Conservation (phyloP, 495 filamentous ascomycete genomes). For the Extremus antarcticus region DNA sequence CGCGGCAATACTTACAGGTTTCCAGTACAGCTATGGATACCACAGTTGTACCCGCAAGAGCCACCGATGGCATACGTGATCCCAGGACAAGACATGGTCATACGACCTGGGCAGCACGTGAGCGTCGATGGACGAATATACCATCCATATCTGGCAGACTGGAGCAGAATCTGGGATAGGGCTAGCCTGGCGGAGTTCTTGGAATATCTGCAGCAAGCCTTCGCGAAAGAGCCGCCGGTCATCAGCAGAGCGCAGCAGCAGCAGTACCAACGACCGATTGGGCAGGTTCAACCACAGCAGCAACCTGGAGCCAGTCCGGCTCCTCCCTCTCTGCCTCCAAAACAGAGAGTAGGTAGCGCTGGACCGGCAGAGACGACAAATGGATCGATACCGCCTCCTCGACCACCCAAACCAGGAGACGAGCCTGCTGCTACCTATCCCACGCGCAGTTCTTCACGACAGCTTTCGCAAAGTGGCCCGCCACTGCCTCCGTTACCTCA, state of each 20-base stretch:
- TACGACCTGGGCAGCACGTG: constrained; percentile 87
- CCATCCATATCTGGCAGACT: constrained; percentile 87
- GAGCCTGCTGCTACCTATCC: neutral
- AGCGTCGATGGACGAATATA: constrained; percentile 90
- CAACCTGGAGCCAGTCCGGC: constrained; percentile 24
- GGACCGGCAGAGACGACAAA: constrained; percentile 1
- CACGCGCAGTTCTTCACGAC: constrained; percentile 3
- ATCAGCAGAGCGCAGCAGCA: constrained; percentile 54
- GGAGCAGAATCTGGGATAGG: constrained; percentile 84
- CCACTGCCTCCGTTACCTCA: constrained; percentile 20
- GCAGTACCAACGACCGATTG: constrained; percentile 18
- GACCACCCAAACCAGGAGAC: constrained; percentile 30
- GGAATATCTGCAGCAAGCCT: constrained; percentile 72
- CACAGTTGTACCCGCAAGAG: constrained; percentile 78
- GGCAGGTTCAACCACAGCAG: constrained; percentile 29
- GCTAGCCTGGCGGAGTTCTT: constrained; percentile 73
- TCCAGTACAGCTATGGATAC: constrained; percentile 90
- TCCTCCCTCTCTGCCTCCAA: constrained; percentile 33
- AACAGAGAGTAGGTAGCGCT: constrained; percentile 18
- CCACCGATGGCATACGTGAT: constrained; percentile 79
- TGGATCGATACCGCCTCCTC: constrained; percentile 18
- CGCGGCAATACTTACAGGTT: constrained; percentile 85
- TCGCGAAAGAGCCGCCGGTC: constrained; percentile 89
- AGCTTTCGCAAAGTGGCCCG: constrained; percentile 4
- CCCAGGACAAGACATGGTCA: constrained; percentile 77